Base-by-base conservation (phyloP, 192 early-diverging fungal genomes). In the Gamsiella multidivaricata region DNA sequence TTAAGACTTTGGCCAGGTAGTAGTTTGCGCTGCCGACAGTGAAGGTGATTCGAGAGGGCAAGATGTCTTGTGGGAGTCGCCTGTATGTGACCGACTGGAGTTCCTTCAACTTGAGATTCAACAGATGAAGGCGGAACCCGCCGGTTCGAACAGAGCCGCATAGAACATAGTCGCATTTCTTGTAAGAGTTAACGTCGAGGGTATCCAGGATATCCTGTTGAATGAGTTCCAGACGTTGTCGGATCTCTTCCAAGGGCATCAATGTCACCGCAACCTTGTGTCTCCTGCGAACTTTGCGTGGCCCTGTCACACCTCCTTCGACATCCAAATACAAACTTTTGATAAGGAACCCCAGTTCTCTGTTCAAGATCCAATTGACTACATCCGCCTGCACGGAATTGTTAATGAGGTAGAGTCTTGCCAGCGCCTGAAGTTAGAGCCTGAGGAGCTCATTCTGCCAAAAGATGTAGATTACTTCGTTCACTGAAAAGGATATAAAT, bases 41-140 rank as follows among this genome's bases (percentile, higher is more conserved):
- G 20, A 54, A 36, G 1, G 32, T 47, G 5, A 47, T 8, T 20
- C 54, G 53, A 36, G 8, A n/a, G 29, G 65, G 65, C 17, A 50
- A 57, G 3, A 31, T n/a, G 22, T 67, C 54, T 0, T 33, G 28
- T 11, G 65, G 54, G 5, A 50, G 22, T 14, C 42, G 18, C 43
- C 23, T 67, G 65, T 49, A 57, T 31, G 23, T 31, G 20, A 49
- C 45, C 39, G 42, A 67, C 15, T 67, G 41, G 18, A 67, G 39
- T 32, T 56, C 54, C 5, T 62, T 50, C 15, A 63, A n/a, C 43
- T 71, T 63, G 45, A 63, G 63, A 1, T 51, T 52, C 18, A 50
- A 36, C 15, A 71, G 32, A 11, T 71, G 53, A 43, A 63, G 51
- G 1, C 61, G 69, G 26, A 56, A 43, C 10, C 54, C 69, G 22